Conservation (phyloP, 2,329 filamentous ascomycete species). For the Bipolaris oryzae region DNA sequence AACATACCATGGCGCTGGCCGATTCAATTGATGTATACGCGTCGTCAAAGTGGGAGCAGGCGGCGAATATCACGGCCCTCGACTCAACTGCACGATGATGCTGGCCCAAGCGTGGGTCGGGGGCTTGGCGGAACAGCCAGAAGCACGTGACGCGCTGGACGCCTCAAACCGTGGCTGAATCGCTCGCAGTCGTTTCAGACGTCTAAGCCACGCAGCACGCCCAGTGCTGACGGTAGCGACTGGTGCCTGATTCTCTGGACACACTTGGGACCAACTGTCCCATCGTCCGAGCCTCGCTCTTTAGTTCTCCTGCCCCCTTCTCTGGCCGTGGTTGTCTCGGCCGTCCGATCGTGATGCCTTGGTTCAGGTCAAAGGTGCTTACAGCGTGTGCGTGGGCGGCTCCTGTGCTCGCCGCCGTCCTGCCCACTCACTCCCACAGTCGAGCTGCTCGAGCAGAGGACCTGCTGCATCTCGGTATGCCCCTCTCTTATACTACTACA, state of each 20-base stretch:
- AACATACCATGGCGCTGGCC: slow-evolving; percentile 33
- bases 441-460: slow-evolving; percentile 25
- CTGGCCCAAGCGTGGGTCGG: slow-evolving; percentile 9
- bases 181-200: no score
- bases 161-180: no score
- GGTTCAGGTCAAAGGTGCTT: slow-evolving; percentile 41
- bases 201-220: slow-evolving; percentile 40
- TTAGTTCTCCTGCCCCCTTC: slow-evolving; percentile 6
- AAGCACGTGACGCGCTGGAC: not conserved
- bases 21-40: not conserved
- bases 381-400: slow-evolving; percentile 37
- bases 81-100: slow-evolving; percentile 5
- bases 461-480: slow-evolving; percentile 41
- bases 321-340: not conserved
- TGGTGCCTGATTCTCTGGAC: slow-evolving; percentile 41
- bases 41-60: not conserved
- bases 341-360: slow-evolving; percentile 32
- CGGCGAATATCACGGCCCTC: slow-evolving; percentile 2
- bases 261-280: slow-evolving; percentile 26
- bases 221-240: slow-evolving; percentile 28
- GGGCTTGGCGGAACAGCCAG: slow-evolving; percentile 13
- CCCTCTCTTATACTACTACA: slow-evolving; percentile 24
- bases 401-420: slow-evolving; percentile 39
- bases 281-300: slow-evolving; percentile 18
- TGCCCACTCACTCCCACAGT: slow-evolving; percentile 23